Percentiles rank a stretch among this genome's conserved stretches.
phyloP scores from a whole-genome alignment of 768 basidiomycete species.

The Rhodotorula babjevae region DNA sequence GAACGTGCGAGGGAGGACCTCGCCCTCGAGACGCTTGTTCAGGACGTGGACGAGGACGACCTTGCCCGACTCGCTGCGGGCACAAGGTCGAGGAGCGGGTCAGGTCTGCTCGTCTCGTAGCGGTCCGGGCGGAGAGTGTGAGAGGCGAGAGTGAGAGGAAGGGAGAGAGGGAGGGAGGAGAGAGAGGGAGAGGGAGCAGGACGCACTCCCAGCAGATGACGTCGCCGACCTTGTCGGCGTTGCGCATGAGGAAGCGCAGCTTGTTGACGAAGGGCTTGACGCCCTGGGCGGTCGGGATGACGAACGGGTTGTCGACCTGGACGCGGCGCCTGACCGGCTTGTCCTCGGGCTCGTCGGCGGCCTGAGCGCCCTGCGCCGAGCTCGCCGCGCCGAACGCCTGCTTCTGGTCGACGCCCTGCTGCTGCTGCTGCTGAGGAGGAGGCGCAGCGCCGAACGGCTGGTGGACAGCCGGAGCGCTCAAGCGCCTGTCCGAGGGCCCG shows the following conservation, averaged over 20 bases:
- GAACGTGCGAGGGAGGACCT: not conserved
- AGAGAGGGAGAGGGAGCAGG: not conserved
- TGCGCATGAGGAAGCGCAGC: conserved; percentile 8
- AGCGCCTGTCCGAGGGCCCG: not conserved
- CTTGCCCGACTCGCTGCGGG: not conserved
- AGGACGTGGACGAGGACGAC: not conserved
- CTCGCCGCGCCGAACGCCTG: not conserved
- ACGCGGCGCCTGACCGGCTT: not conserved
- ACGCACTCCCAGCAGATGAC: conserved; percentile 20
- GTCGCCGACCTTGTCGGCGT: not conserved
- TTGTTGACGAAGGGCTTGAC: conserved; percentile 27
- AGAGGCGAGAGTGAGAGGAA: not conserved
- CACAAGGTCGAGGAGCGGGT: not conserved
- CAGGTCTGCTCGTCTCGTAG: too few relatives aligned
- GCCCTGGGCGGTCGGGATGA: conserved; percentile 2
- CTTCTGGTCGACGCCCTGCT: not conserved
- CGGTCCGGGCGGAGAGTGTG: too few relatives aligned
- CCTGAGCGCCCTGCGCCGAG: too few relatives aligned
- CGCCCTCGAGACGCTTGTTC: not conserved
- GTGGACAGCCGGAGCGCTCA: not conserved
- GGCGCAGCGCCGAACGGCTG: not conserved
- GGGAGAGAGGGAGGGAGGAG: not conserved
- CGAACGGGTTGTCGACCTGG: not conserved
- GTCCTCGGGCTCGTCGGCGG: not conserved
- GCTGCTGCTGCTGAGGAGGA: not conserved